These are phyloP conservation scores for Mycosphaerella sp. DNA, from an alignment of 2,329 filamentous ascomycete species.

Conservation along the genomic window DNA sequence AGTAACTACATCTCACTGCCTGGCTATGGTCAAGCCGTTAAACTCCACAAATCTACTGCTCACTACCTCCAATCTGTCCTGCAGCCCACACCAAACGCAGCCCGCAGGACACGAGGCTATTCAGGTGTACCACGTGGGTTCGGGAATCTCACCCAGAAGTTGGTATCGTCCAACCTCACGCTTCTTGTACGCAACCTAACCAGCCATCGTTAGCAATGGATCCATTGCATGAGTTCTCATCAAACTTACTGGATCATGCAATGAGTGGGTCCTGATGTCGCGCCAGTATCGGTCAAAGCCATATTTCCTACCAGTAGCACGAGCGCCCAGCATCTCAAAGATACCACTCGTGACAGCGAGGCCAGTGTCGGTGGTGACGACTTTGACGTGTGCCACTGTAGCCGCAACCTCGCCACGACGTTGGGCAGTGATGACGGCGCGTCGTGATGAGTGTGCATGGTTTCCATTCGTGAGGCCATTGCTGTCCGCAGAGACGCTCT, in stretches of 20 bases:
- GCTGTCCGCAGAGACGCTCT: conserved; percentile 11
- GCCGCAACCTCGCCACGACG: conserved; percentile 57
- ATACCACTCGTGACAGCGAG: conserved; percentile 54
- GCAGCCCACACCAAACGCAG: conserved; percentile 7
- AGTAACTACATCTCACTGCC: background rate
- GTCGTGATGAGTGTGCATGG: conserved; percentile 1
- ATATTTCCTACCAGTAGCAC: conserved; percentile 52
- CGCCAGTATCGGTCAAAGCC: conserved; percentile 61
- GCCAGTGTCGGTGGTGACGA: conserved; percentile 55
- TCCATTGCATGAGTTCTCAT: too few species aligned
- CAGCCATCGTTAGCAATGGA: too few species aligned
- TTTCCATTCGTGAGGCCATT: conserved; percentile 21
- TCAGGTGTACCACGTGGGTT: conserved; percentile 16
- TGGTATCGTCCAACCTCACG: conserved; percentile 54
- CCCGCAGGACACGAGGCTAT: conserved; percentile 6
- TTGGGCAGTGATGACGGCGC: conserved; percentile 44
- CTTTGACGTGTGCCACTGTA: conserved; percentile 56
- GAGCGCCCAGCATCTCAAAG: conserved; percentile 58
- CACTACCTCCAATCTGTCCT: conserved; percentile 2
- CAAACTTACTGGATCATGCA: conserved; percentile 55
- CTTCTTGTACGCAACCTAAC: conserved; percentile 52
- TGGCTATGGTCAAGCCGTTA: background rate
- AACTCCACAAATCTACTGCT: background rate
- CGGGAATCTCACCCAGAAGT: conserved; percentile 39
- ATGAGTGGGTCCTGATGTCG: conserved; percentile 58